phyloP scores from a whole-genome alignment of 2,329 filamentous ascomycete genomes.

The Colletotrichum sidae region DNA sequence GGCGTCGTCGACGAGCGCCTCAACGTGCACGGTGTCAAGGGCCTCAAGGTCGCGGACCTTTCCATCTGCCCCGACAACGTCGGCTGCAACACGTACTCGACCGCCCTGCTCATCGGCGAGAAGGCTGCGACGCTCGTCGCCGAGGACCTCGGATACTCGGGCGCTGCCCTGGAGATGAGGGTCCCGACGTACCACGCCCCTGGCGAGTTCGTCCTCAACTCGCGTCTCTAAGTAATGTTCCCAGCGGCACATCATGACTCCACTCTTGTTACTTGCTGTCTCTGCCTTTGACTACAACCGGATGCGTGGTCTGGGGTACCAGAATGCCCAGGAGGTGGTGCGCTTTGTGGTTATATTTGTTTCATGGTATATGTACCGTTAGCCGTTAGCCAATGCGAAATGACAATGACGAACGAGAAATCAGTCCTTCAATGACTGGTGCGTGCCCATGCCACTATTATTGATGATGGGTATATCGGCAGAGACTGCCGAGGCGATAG shows the following conservation, averaged over 20 bases:
- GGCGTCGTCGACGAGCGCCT: constrained; percentile 82
- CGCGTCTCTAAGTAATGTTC: constrained; percentile 50
- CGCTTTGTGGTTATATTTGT: no score
- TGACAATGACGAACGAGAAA: background rate
- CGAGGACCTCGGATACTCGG: constrained; percentile 81
- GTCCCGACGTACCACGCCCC: constrained; percentile 73
- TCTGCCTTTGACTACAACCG: constrained; percentile 4
- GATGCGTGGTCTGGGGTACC: constrained; percentile 12
- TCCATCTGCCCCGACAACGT: constrained; percentile 85
- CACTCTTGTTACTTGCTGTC: background rate
- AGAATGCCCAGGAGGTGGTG: constrained; percentile 9
- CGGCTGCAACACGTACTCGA: constrained; percentile 76
- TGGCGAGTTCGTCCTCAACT: constrained; percentile 55
- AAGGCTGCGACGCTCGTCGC: constrained; percentile 77
- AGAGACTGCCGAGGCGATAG: no score
- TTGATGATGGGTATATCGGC: no score
- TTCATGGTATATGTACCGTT: background rate
- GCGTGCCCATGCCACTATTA: no score
- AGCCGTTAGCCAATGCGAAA: constrained; percentile 1
- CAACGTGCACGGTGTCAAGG: constrained; percentile 82
- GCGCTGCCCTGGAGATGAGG: constrained; percentile 81
- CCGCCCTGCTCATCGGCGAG: constrained; percentile 80
- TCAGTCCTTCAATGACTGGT: background rate
- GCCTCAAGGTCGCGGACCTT: constrained; percentile 81
- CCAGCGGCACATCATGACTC: background rate